Evolutionary conservation across 768 basidiomycete species (phyloP), one percentile per base, ranked within the genome.

Genomic region (Trametes villosa): DNA sequence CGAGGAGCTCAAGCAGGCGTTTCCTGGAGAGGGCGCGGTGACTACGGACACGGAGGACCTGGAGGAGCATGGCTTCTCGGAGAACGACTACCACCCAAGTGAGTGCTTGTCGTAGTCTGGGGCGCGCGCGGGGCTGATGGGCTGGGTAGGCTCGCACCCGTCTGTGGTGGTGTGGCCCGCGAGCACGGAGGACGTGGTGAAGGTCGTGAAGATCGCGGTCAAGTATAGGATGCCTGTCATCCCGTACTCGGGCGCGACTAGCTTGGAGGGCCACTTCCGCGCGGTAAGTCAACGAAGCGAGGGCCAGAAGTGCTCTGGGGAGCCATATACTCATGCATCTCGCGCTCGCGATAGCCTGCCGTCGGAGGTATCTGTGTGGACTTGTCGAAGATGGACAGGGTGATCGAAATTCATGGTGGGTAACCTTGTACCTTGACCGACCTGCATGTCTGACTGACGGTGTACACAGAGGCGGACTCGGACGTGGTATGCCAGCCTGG

Each of bases 231-330:
- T 95, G 76, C 94, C 94, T 0, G 73, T 96, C 22, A 84, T 83
- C 1, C 83, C 92, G 2, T 94, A 88, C 72, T 86, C 87, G 0
- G 94, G 91, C 11, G 94, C 88, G 1, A 96, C 94, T 0, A 86
- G 83, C 66, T 72, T 96, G 24, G 94, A 95, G 69, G 92, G 92
- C 0, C 88, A 92, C 63, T 86, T 82, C 63, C 76, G 81, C 36
- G 85, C 84, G 29, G 90, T 91, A 64, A 33, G 57, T 31, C 1
- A 34, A 9, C n/a, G n/a, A n/a, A n/a, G n/a, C n/a, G n/a, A n/a
- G n/a, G n/a, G n/a, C n/a, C n/a, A n/a, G n/a, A n/a, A n/a, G n/a
- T n/a, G n/a, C n/a, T n/a, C n/a, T n/a, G n/a, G n/a, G n/a, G n/a
- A n/a, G n/a, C n/a, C n/a, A n/a, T n/a, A 3, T 24, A 29, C 17